These are phyloP conservation scores for Pachysandra terminalis DNA, from an alignment of 164 flowering plant species.

Conservation along the genomic window DNA sequence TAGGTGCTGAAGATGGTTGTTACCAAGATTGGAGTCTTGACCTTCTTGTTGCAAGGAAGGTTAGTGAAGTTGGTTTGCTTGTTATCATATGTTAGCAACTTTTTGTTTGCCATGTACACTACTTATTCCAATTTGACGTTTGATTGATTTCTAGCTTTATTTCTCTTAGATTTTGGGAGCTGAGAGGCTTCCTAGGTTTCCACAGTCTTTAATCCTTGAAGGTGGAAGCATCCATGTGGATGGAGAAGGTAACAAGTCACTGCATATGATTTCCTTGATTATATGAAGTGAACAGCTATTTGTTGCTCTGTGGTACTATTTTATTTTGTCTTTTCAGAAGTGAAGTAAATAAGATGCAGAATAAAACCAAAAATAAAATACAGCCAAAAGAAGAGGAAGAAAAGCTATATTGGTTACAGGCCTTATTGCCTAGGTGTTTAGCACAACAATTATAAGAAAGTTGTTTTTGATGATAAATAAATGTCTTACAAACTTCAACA, in stretches of 20 bases:
- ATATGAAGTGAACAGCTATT: background rate
- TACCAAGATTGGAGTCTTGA: constrained; percentile 90
- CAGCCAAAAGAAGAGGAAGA: too few species aligned
- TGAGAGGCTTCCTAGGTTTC: constrained; percentile 76
- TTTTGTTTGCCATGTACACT: background rate
- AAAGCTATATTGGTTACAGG: too few species aligned
- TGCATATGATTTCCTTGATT: background rate
- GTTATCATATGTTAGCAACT: background rate
- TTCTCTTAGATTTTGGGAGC: constrained; percentile 57
- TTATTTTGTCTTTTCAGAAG: background rate
- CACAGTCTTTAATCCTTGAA: constrained; percentile 75
- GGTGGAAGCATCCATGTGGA: constrained; percentile 99
- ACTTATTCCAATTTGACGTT: constrained; percentile 2
- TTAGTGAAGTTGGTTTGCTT: constrained; percentile 19
- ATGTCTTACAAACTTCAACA: too few species aligned
- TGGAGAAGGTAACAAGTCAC: constrained; percentile 59
- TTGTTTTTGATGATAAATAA: too few species aligned
- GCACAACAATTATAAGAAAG: too few species aligned
- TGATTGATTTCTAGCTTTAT: background rate
- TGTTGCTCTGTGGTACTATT: background rate
- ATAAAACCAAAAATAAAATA: too few species aligned
- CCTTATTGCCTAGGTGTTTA: too few species aligned
- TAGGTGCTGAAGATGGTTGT: constrained; percentile 84
- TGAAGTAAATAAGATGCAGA: too few species aligned
- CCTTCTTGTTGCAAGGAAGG: constrained; percentile 80